A percentile compares a stretch with the other conserved stretches of the same genome.
phyloP scores from a whole-genome alignment of 345 rosid species.

The Pistacia vera region DNA sequence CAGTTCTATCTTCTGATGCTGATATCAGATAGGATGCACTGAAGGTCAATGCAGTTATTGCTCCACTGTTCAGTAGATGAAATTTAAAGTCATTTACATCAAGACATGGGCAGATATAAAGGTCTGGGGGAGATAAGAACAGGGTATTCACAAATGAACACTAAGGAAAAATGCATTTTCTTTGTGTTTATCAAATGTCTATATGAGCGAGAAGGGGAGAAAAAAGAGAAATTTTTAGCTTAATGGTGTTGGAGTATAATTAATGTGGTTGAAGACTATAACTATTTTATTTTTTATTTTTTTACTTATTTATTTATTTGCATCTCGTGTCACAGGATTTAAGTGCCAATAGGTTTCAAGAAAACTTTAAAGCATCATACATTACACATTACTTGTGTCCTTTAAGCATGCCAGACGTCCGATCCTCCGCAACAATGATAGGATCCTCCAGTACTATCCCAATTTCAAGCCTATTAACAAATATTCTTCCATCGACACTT shows the following conservation, averaged over 20 bases:
- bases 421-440: conserved; percentile 28
- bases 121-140: neutral
- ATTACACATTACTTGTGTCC: conserved; percentile 68
- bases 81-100: conserved; percentile 8
- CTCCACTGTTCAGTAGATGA: conserved; percentile 34
- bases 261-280: neutral
- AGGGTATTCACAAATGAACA: neutral
- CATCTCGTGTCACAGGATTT: neutral
- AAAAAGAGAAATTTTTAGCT: neutral
- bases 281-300: neutral
- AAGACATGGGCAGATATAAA: neutral
- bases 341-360: conserved; percentile 17
- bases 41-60: conserved; percentile 50
- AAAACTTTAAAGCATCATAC: conserved; percentile 37
- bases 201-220: neutral
- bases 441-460: conserved; percentile 36
- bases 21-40: conserved; percentile 42
- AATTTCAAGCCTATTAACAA: conserved; percentile 27
- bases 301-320: neutral
- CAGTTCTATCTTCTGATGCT: conserved; percentile 50
- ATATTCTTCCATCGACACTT: conserved; percentile 50
- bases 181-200: neutral
- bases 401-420: conserved; percentile 29
- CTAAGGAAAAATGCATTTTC: no score
- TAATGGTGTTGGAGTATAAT: neutral